A percentile compares a stretch with the other conserved stretches of the same genome.
These are phyloP conservation scores for Simmondsia chinensis DNA, from an alignment of 148 eudicot genomes.

Conservation along the genomic window DNA sequence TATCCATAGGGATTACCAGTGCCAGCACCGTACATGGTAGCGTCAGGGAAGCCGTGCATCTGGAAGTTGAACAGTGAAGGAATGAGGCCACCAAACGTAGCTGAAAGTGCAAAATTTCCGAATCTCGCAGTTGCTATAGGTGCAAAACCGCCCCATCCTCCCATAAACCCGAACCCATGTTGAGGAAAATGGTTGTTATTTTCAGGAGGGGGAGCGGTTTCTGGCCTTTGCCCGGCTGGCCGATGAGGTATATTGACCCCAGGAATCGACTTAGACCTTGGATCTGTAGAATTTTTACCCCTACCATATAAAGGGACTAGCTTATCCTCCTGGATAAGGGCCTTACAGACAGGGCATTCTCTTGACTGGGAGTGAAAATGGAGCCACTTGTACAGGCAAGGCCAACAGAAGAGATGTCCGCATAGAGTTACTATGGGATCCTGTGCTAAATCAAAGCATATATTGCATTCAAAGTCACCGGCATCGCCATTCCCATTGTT, in stretches of 20 bases:
- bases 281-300: conserved; percentile 53
- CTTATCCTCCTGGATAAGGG: conserved; percentile 54
- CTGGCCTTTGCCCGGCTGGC: conserved; percentile 63
- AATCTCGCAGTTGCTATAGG: conserved; percentile 47
- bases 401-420: conserved; percentile 65
- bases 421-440: conserved; percentile 58
- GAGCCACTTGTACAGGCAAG: conserved; percentile 71
- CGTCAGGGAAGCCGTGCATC: conserved; percentile 48
- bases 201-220: conserved; percentile 51
- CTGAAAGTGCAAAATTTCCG: conserved; percentile 40
- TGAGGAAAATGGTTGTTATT: conserved; percentile 35
- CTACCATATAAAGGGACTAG: conserved; percentile 73
- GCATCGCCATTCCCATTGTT: too few species aligned
- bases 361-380: conserved; percentile 58
- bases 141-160: conserved; percentile 39
- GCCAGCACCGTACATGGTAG: conserved; percentile 32
- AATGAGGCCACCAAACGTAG: conserved; percentile 24
- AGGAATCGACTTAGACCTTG: conserved; percentile 45
- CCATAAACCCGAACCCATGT: conserved; percentile 57
- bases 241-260: conserved; percentile 52
- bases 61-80: conserved; percentile 64
- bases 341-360: conserved; percentile 86
- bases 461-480: conserved; percentile 49
- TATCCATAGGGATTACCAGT: conserved; percentile 12
- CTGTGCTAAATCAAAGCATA: conserved; percentile 50